Conservation (phyloP, 768 basidiomycete genomes). For the Tricholomella constricta region DNA sequence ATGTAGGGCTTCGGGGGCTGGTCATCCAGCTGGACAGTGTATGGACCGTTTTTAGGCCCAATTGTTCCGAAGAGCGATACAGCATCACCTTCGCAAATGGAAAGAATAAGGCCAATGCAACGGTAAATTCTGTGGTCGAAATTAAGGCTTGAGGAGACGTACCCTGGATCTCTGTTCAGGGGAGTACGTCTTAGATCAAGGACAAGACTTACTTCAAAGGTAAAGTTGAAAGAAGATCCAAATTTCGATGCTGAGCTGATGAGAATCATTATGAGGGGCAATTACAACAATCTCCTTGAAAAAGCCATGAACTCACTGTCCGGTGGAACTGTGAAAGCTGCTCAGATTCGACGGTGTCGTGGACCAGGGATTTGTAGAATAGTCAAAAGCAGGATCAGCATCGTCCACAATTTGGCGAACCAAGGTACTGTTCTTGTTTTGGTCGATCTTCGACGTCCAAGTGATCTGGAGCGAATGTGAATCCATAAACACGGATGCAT, state of each 20-base stretch:
- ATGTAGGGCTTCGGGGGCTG: conserved; percentile 15
- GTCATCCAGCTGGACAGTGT: conserved; percentile 24
- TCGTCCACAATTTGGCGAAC: conserved; percentile 1
- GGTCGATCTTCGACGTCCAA: conserved; percentile 7
- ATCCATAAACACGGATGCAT: neutral
- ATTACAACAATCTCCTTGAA: neutral
- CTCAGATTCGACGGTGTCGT: neutral
- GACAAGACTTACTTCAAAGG: neutral
- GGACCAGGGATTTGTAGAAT: neutral
- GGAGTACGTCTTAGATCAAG: neutral
- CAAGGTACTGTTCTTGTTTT: conserved; percentile 2
- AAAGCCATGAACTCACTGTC: conserved; percentile 2
- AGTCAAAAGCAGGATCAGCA: conserved; percentile 4
- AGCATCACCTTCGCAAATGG: conserved; percentile 2
- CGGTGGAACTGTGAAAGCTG: neutral
- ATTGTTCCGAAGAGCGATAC: conserved; percentile 12
- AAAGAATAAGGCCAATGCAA: neutral
- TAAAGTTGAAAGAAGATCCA: neutral
- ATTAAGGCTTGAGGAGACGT: neutral
- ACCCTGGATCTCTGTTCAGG: neutral
- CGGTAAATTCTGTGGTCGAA: neutral
- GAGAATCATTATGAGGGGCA: neutral
- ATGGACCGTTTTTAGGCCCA: conserved; percentile 8
- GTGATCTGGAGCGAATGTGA: neutral
- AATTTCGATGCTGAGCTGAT: neutral